Evolutionary conservation across 371 early-diverging fungal genomes (phyloP).

Genomic region (Mortierella sp.): DNA sequence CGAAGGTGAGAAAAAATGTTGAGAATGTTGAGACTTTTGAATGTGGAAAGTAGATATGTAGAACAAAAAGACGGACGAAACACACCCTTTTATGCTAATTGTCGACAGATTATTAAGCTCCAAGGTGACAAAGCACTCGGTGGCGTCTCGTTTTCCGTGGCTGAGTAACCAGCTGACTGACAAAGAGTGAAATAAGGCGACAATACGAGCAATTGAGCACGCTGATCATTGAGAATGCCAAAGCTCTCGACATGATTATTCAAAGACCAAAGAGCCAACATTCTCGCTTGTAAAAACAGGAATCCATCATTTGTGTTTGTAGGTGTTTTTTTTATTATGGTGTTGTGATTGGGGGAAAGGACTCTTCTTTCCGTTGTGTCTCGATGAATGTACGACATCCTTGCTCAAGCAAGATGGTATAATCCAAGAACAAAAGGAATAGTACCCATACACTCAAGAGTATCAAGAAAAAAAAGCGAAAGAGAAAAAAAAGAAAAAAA

Average conservation of each 20-base stretch:
- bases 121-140: conserved; percentile 6
- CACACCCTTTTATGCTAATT: neutral
- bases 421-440: neutral
- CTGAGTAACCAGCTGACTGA: neutral
- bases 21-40: neutral
- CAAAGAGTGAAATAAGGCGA: neutral
- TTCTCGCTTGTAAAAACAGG: no score
- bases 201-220: neutral
- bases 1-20: neutral
- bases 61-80: neutral
- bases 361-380: neutral
- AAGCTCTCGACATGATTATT: no score
- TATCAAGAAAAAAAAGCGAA: neutral
- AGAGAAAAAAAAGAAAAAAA: neutral
- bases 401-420: neutral
- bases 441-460: neutral
- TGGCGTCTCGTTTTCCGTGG: conserved; percentile 7
- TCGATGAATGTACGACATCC: neutral
- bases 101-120: neutral
- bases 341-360: no score
- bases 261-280: no score
- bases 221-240: no score
- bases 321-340: no score
- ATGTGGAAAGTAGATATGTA: neutral
- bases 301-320: no score